These are phyloP conservation scores for Pleurotus platypus DNA, from an alignment of 768 basidiomycete species.

Conservation along the genomic window DNA sequence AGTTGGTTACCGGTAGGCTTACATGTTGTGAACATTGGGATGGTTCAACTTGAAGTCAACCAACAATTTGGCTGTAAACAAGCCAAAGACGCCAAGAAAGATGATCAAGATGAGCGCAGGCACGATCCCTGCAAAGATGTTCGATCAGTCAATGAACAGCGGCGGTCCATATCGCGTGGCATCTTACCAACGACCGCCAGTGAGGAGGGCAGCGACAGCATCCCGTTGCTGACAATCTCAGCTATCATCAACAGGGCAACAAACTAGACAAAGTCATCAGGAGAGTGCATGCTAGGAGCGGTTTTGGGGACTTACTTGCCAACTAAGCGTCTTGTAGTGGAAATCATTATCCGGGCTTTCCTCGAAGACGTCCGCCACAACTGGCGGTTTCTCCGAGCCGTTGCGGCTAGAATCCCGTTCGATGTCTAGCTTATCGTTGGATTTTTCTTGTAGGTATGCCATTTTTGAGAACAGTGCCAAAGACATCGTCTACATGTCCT, in stretches of 20 bases:
- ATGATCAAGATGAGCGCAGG: slow-evolving; percentile 50
- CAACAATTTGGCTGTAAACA: slow-evolving; percentile 49
- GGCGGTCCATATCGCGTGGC: not conserved
- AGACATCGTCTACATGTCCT: no score
- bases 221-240: slow-evolving; percentile 55
- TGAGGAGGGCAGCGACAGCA: slow-evolving; percentile 49
- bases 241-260: slow-evolving; percentile 52
- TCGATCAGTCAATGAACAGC: not conserved
- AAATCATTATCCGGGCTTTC: slow-evolving; percentile 41
- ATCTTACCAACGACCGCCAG: slow-evolving; percentile 45
- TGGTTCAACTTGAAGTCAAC: slow-evolving; percentile 58
- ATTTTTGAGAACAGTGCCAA: not conserved
- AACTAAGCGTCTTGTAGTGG: slow-evolving; percentile 49
- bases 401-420: not conserved
- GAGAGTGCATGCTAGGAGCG: not conserved
- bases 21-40: slow-evolving; percentile 52
- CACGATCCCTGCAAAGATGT: slow-evolving; percentile 35
- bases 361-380: slow-evolving; percentile 37
- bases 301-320: slow-evolving; percentile 32
- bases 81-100: slow-evolving; percentile 46
- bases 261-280: slow-evolving; percentile 26
- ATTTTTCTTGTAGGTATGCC: slow-evolving; percentile 1
- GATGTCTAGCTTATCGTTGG: slow-evolving; percentile 16
- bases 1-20: slow-evolving; percentile 2
- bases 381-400: slow-evolving; percentile 25